These are phyloP conservation scores for Helminthosporium solani DNA, from an alignment of 2,329 filamentous ascomycete genomes.

Conservation along the genomic window DNA sequence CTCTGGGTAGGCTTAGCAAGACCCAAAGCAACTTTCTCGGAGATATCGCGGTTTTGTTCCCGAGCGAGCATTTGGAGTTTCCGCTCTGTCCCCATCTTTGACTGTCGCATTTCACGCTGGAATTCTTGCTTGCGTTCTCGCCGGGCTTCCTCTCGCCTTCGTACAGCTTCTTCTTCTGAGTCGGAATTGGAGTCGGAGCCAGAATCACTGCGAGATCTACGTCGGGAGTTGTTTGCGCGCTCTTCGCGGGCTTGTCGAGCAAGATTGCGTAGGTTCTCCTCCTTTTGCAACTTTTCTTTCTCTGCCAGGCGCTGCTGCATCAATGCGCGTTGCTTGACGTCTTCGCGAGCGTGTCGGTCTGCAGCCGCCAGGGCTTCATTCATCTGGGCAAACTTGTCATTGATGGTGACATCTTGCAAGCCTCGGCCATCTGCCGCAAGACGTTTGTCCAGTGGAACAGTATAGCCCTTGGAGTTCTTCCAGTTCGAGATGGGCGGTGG, in stretches of 20 bases:
- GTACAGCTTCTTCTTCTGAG: conserved; percentile 66
- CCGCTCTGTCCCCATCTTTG: conserved; percentile 91
- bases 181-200: conserved; percentile 46
- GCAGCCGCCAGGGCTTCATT: conserved; percentile 92
- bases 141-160: conserved; percentile 74
- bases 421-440: conserved; percentile 90
- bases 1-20: conserved; percentile 92
- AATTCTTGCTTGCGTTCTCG: conserved; percentile 78
- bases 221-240: conserved; percentile 53
- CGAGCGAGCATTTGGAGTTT: conserved; percentile 89
- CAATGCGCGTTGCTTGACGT: conserved; percentile 84
- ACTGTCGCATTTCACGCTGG: conserved; percentile 87
- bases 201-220: conserved; percentile 45
- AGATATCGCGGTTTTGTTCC: conserved; percentile 95
- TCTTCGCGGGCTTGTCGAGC: conserved; percentile 92
- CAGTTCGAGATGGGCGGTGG: conserved; percentile 91
- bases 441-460: conserved; percentile 91
- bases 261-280: conserved; percentile 83
- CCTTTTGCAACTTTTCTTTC: conserved; percentile 93
- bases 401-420: conserved; percentile 91
- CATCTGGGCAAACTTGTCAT: conserved; percentile 97
- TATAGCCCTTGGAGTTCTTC: conserved; percentile 99
- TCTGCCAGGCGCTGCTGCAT: conserved; percentile 97
- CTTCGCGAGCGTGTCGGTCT: conserved; percentile 90
- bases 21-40: conserved; percentile 92